A percentile compares a stretch with the other conserved stretches of the same genome.
Evolutionary conservation across 139 green algal species (phyloP).

Genomic region (Chlorella sorokiniana): DNA sequence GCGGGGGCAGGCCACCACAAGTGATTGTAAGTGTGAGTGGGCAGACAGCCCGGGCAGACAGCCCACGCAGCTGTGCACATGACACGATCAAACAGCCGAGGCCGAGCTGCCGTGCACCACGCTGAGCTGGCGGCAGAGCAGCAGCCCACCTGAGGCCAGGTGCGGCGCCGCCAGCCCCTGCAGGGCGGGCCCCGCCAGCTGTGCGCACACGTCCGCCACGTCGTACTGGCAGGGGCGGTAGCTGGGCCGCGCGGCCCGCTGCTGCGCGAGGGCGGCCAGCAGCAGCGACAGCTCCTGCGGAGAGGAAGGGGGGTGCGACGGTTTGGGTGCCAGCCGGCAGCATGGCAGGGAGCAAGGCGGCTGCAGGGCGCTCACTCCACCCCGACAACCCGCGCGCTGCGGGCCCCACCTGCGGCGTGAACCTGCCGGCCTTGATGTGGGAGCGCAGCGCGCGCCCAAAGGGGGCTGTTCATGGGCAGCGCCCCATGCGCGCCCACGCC

Average conservation of each 20-base stretch:
- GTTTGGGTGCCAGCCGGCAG: background rate
- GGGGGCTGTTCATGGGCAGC: slow-evolving; percentile 19
- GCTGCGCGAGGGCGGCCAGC: background rate
- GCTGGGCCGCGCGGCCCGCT: background rate
- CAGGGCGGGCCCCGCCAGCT: background rate
- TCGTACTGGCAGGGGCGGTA: slow-evolving; percentile 29
- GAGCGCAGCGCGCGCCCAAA: slow-evolving; percentile 15
- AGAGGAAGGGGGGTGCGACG: background rate
- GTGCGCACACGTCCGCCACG: background rate
- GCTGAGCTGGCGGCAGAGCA: background rate
- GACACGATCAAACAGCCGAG: too few species aligned
- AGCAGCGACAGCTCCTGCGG: slow-evolving; percentile 19
- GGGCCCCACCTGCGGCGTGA: slow-evolving; percentile 6
- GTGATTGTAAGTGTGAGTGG: too few species aligned
- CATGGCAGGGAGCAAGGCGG: background rate
- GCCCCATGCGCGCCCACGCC: slow-evolving; percentile 11
- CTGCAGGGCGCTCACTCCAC: background rate
- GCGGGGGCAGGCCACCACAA: background rate
- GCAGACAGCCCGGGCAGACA: too few species aligned
- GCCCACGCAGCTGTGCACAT: too few species aligned
- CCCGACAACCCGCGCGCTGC: background rate
- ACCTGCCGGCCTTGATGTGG: slow-evolving; percentile 15
- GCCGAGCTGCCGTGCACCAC: background rate
- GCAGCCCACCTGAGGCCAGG: slow-evolving; percentile 21
- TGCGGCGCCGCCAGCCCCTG: slow-evolving; percentile 1